These are phyloP conservation scores for Choricystis sp. DNA, from an alignment of 139 green algal species.

Conservation along the genomic window DNA sequence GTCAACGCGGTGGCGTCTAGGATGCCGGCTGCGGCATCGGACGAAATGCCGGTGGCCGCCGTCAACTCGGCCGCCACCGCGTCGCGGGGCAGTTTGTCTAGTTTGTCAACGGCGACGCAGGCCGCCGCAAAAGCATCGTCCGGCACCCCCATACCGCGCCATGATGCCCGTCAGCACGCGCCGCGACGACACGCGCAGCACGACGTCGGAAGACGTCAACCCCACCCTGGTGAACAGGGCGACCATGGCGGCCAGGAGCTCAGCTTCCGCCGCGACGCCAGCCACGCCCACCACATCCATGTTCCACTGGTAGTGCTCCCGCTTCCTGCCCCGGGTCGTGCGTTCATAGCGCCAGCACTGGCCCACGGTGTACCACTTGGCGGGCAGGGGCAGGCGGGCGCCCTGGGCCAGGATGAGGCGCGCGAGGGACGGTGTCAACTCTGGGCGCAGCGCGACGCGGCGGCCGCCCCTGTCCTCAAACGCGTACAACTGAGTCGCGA, in stretches of 20 bases:
- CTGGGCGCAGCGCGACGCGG: slow-evolving; percentile 75
- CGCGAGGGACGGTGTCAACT: slow-evolving; percentile 88
- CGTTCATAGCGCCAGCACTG: slow-evolving; percentile 96
- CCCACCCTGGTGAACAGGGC: slow-evolving; percentile 74
- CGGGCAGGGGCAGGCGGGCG: slow-evolving; percentile 47
- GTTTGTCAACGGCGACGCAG: slow-evolving; percentile 92
- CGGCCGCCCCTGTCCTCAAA: slow-evolving; percentile 93
- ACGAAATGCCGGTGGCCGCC: slow-evolving; percentile 29
- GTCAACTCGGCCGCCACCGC: slow-evolving; percentile 49
- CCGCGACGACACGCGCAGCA: slow-evolving; percentile 78
- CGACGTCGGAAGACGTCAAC: slow-evolving; percentile 61
- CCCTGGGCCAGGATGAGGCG: slow-evolving; percentile 51
- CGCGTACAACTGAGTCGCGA: slow-evolving; percentile 94
- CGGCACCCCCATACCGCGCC: slow-evolving; percentile 33
- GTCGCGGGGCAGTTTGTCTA: slow-evolving; percentile 64
- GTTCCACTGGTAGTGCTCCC: slow-evolving; percentile 99
- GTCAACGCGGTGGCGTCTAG: slow-evolving; percentile 35
- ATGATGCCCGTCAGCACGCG: slow-evolving; percentile 70
- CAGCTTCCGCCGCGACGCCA: slow-evolving; percentile 77
- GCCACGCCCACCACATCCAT: slow-evolving; percentile 88
- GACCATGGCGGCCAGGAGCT: slow-evolving; percentile 80
- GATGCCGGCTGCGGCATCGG: slow-evolving; percentile 42
- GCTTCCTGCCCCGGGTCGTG: slow-evolving; percentile 71
- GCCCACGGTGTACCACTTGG: slow-evolving; percentile 91
- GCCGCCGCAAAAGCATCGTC: slow-evolving; percentile 52